Conservation (phyloP, 2,329 filamentous ascomycete species). For the Elsinoe perseae region DNA sequence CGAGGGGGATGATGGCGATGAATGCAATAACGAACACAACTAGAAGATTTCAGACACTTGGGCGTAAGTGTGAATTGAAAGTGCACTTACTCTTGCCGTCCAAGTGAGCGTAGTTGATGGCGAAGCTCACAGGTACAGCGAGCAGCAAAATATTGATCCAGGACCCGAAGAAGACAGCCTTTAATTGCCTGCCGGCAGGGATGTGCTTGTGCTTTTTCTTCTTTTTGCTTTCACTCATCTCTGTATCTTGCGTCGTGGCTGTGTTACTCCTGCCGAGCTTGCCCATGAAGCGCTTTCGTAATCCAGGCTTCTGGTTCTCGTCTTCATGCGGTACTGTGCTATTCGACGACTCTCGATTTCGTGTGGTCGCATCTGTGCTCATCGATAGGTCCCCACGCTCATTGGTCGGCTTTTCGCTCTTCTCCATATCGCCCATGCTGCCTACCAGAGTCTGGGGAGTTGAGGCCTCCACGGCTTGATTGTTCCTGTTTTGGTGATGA, state of each 20-base stretch:
- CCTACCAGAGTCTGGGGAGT: slow-evolving; percentile 7
- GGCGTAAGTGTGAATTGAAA: not conserved
- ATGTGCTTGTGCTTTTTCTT: slow-evolving; percentile 23
- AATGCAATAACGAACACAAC: slow-evolving; percentile 81
- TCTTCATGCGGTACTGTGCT: not conserved
- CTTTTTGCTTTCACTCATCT: slow-evolving; percentile 22
- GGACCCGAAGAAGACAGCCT: slow-evolving; percentile 68
- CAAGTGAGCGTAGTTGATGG: slow-evolving; percentile 56
- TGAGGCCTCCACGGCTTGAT: not conserved
- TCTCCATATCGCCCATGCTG: slow-evolving; percentile 4
- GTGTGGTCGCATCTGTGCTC: not conserved
- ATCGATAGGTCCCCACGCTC: not conserved
- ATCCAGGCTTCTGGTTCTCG: not conserved
- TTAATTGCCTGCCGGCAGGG: slow-evolving; percentile 47
- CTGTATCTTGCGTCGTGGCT: slow-evolving; percentile 20
- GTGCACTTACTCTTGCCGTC: slow-evolving; percentile 48
- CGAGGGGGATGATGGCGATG: slow-evolving; percentile 82
- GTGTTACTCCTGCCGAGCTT: slow-evolving; percentile 11
- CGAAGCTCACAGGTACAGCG: slow-evolving; percentile 69
- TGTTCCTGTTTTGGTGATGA: not conserved
- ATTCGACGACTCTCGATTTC: not conserved
- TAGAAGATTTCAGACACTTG: not conserved
- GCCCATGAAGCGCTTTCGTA: slow-evolving; percentile 10
- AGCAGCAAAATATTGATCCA: slow-evolving; percentile 81
- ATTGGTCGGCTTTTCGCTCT: not conserved